Conservation (phyloP, 257 asterid genomes). For the Dorcoceras hygrometricum region DNA sequence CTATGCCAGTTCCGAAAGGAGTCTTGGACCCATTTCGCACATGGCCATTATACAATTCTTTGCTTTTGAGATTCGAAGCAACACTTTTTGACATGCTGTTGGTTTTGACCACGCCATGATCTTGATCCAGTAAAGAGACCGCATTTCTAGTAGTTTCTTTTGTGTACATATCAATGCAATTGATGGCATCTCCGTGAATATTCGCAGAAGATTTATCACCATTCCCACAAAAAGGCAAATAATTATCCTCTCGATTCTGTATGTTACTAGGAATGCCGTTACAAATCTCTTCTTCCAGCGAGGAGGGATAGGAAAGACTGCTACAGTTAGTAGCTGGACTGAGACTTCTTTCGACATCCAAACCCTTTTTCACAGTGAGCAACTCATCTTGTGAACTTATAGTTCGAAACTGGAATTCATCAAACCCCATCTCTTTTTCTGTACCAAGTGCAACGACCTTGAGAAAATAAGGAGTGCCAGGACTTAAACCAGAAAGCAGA, state of each 20-base stretch:
- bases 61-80: constrained; percentile 32
- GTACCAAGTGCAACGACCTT: constrained; percentile 49
- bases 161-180: constrained; percentile 27
- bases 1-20: constrained; percentile 42
- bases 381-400: constrained; percentile 31
- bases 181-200: constrained; percentile 11
- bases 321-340: constrained; percentile 71
- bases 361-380: constrained; percentile 30
- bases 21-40: constrained; percentile 42
- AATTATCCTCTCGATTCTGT: constrained; percentile 41
- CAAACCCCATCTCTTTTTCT: constrained; percentile 41
- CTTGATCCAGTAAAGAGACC: constrained; percentile 40
- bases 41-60: constrained; percentile 34
- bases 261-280: constrained; percentile 45
- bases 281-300: constrained; percentile 78
- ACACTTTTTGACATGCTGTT: constrained; percentile 25
- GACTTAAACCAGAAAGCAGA: constrained; percentile 50
- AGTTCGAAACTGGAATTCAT: constrained; percentile 49
- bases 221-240: constrained; percentile 33
- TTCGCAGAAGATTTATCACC: constrained; percentile 36
- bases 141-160: constrained; percentile 34
- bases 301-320: constrained; percentile 86
- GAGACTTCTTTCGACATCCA: constrained; percentile 51
- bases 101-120: constrained; percentile 32
- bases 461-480: constrained; percentile 56